Base-by-base conservation (phyloP, 305 asterid species). In the Petunia hybrid region DNA sequence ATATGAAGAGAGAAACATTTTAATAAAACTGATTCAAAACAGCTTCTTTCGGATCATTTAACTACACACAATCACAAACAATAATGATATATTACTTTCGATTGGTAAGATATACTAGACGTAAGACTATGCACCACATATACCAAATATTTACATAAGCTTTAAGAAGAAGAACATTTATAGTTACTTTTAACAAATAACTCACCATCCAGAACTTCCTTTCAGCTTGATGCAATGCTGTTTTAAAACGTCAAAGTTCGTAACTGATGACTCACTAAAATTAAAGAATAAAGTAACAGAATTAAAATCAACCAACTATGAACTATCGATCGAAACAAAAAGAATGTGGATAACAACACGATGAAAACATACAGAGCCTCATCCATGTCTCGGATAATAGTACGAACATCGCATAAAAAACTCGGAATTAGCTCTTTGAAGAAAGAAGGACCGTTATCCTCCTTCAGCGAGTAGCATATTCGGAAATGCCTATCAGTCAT, bases 191-290 rank as follows among this genome's bases (percentile, higher is more conserved):
- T 16, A 12, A 16, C 46, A 35, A 38, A 70, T 56, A 22, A 4
- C 55, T 76, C 87, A 91, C 93, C 95, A 85, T 56, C 89, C 85
- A 48, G 93, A 86, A 81, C 95, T 86, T 88, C 92, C 95, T 80
- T 86, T 89, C 64, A 91, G 91, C 88, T 87, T 91, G 86, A 85
- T 80, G 70, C 81, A 85, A 56, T 83, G 86, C 13, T 43, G 67
- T 63, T 82, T 79, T 56, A 91, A 65, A 7, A 61, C 60, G 41
- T 66, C 65, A 78, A 67, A 89, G 88, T 91, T 85, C 82, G 87
- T 87, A 22, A 12, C 83, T 36, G 84, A 75, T 57, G 75, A 80
- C 42, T 80, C 79, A 86, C 95, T 91, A 76, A 14, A 77, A 63
- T 77, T n/a, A 45, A 84, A 36, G 64, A 77, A 74, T 45, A 16